Evolutionary conservation across 208 protist species (phyloP).

Genomic region (Wallacemonas sp.): DNA sequence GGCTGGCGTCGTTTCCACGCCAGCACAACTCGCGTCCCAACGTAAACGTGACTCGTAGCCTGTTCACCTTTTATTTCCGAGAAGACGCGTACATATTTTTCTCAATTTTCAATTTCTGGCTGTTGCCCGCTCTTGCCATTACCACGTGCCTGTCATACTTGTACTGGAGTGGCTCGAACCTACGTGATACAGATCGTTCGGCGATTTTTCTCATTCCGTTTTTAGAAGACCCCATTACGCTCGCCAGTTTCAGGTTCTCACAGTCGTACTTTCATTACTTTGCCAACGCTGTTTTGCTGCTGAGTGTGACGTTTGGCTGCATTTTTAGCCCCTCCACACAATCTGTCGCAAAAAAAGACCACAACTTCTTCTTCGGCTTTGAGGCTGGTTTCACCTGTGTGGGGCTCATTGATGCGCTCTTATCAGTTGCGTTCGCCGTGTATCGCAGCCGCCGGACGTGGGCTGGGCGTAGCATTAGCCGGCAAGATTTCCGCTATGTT

Average conservation of each 20-base stretch:
- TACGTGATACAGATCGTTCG: constrained; percentile 49
- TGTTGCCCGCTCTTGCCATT: constrained; percentile 56
- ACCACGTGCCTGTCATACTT: constrained; percentile 56
- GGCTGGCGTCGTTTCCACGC: constrained; percentile 27
- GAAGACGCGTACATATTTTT: constrained; percentile 62
- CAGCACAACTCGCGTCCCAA: constrained; percentile 33
- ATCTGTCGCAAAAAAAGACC: constrained; percentile 28
- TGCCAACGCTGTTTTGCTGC: constrained; percentile 45
- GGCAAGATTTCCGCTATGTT: constrained; percentile 23
- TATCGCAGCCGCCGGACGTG: constrained; percentile 48
- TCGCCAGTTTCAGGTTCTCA: constrained; percentile 43
- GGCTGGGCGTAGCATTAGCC: constrained; percentile 25
- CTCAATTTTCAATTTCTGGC: constrained; percentile 61
- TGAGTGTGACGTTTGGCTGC: constrained; percentile 56
- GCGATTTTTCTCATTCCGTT: constrained; percentile 56
- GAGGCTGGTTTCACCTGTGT: constrained; percentile 56
- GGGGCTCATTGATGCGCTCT: constrained; percentile 43
- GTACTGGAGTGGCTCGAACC: constrained; percentile 54
- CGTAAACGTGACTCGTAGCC: constrained; percentile 29
- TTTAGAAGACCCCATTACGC: constrained; percentile 70
- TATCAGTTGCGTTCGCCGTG: constrained; percentile 45
- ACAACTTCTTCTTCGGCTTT: constrained; percentile 61
- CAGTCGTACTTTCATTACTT: constrained; percentile 41
- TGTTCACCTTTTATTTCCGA: constrained; percentile 59
- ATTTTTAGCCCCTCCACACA: constrained; percentile 53